Base-by-base conservation (phyloP, 75 land plant genomes). In the Azolla pinnata region DNA sequence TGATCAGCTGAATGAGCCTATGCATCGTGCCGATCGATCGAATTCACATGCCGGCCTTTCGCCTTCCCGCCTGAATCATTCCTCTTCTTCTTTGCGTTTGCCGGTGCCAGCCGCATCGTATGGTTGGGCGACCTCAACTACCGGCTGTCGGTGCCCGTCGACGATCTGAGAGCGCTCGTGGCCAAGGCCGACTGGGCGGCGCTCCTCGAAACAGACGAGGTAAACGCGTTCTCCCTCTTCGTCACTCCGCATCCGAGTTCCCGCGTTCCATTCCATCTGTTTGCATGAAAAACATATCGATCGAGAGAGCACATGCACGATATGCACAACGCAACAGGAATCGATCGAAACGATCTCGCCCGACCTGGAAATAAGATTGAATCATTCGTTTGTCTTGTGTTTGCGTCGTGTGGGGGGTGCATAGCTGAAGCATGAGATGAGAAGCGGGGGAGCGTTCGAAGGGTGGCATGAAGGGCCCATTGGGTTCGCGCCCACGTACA, bases 101-200 rank as follows among this genome's bases (percentile, higher is more conserved):
- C 31, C 19, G 38, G 57, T 48, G 65, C 33, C 77, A 85, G 88
- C 65, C 58, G 79, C 59, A 75, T 82, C 21, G 75, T 82, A 12
- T 82, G 86, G 89, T 49, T 81, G 38, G 86, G 89, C 23, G 88
- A 85, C 68, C 55, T 85, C 29, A 85, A 85, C 46, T 81, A 85
- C 44, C 79, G 84, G 10, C 65, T 85, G 44, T 75, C 75, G 33
- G 54, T 85, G 54, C 56, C 88, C 1, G 70, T 74, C 62, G 74
- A 81, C 1, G 66, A 67, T 46, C 54, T 78, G 35, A 57, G 59
- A 51, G 71, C 69, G 44, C 73, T 78, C 4, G 67, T 81, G 34
- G 54, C 68, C 30, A 76, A 70, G 31, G 65, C 60, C 21, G 67
- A 78, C 1, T 85, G 84, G 84, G 63, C 70, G 14, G 52, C 38